Base-by-base conservation (phyloP, 108 stramenopile species). In the Cylindrotheca closterium region DNA sequence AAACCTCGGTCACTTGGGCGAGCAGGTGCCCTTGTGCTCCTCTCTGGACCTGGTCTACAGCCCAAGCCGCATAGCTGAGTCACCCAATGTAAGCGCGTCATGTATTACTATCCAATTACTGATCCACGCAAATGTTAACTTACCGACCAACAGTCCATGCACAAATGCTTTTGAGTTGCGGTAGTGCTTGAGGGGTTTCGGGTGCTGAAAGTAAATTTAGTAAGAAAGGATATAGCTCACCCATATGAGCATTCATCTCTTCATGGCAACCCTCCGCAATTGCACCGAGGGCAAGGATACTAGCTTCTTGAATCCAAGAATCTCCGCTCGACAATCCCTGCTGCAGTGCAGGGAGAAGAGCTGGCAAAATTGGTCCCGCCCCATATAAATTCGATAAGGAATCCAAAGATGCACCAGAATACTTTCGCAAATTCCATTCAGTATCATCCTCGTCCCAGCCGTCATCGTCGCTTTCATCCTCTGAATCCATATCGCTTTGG, bases 291-390 rank as follows among this genome's bases (percentile, higher is more conserved):
- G 93, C 90, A 45, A 94, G 71, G 31, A 96, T 92, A 30, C 87
- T 83, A 8, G 93, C 93, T 67, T 96, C 96, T 48, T 92, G 90
- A 22, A 91, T 74, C 95, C 96, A 94, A 53, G 88, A 86, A 60
- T 89, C 87, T 8, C 64, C 55, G 55, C 74, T 78, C 27, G 78
- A 59, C 4, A 96, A 51, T 5, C 90, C 82, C 47, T 78, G 84
- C 66, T 96, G 78, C 32, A 96, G 47, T 0, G 80, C 82, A 4
- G 96, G 96, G 32, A 94, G 61, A 5, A 96, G 74, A 3, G 82
- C 57, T 19, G 93, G 93, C 46, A 96, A 59, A 7, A 87, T 82
- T 26, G 73, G 57, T 0, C 63, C 65, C 2, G 91, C 73, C 5
- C 91, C 93, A 65, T 80, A 94, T 17, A 91, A 47, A 19, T 63